phyloP scores from a whole-genome alignment of 345 rosid species.

The Clarkia xantiana region DNA sequence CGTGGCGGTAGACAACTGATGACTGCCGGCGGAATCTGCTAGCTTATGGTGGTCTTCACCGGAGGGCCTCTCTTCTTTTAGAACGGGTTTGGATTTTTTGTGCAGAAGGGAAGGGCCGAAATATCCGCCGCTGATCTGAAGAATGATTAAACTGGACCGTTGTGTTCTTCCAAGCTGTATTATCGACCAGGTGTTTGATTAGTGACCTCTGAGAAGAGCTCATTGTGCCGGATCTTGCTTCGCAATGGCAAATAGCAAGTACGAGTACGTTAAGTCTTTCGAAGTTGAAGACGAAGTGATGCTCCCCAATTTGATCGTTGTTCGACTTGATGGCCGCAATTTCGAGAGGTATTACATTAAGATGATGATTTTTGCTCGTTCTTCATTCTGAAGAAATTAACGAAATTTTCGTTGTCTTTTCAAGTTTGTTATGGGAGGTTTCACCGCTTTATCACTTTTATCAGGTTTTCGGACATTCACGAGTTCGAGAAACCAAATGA shows the following conservation, averaged over 20 bases:
- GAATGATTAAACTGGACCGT: no score
- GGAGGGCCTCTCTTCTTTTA: no score
- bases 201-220: not conserved
- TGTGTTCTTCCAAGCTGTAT: no score
- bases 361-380: not conserved
- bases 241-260: constrained; percentile 79
- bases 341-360: constrained; percentile 28
- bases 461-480: constrained; percentile 53
- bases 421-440: no score
- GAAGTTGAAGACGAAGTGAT: constrained; percentile 59
- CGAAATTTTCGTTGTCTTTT: not conserved
- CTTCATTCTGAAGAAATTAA: not conserved
- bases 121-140: no score
- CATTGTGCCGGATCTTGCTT: not conserved
- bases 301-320: constrained; percentile 50
- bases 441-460: not conserved
- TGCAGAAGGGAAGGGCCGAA: no score
- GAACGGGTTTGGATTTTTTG: no score
- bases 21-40: no score
- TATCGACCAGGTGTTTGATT: not conserved
- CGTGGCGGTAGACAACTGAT: no score
- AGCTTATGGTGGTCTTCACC: no score
- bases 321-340: constrained; percentile 43
- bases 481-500: constrained; percentile 73
- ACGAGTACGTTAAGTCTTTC: constrained; percentile 74